phyloP scores from a whole-genome alignment of 2,329 filamentous ascomycete genomes.

The Pleurostoma richardsiae region DNA sequence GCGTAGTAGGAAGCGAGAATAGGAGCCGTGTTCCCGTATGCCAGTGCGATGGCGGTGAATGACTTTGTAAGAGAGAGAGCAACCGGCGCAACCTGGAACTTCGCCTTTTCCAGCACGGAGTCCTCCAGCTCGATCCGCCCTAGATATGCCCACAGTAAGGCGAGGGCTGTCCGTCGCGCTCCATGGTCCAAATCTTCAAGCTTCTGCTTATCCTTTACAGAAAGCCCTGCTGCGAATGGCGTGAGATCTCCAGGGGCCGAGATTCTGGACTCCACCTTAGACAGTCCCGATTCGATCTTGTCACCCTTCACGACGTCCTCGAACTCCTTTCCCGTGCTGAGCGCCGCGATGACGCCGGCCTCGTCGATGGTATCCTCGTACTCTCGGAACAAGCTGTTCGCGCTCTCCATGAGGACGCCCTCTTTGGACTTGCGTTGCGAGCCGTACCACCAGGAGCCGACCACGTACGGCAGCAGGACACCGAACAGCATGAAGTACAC shows the following conservation, averaged over 20 bases:
- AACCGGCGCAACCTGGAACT: conserved; percentile 83
- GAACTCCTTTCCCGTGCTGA: conserved; percentile 86
- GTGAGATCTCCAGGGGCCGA: conserved; percentile 53
- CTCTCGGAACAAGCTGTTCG: conserved; percentile 90
- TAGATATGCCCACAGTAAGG: conserved; percentile 91
- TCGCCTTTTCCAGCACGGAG: conserved; percentile 70
- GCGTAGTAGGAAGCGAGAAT: conserved; percentile 77
- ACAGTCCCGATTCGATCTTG: conserved; percentile 73
- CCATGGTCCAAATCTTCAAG: conserved; percentile 78
- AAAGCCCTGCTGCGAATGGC: conserved; percentile 53
- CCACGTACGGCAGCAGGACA: conserved; percentile 84
- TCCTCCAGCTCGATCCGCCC: conserved; percentile 84
- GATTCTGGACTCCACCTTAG: conserved; percentile 79
- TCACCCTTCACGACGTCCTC: conserved; percentile 69
- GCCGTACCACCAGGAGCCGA: conserved; percentile 98
- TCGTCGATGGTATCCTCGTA: conserved; percentile 82
- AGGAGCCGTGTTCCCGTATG: conserved; percentile 78
- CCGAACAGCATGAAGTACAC: conserved; percentile 86
- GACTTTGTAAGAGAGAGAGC: conserved; percentile 81
- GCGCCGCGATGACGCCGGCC: conserved; percentile 70
- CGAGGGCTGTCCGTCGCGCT: conserved; percentile 77
- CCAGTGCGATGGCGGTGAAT: conserved; percentile 80
- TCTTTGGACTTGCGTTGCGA: conserved; percentile 91
- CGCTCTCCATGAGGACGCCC: conserved; percentile 85
- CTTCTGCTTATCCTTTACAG: conserved; percentile 68